Evolutionary conservation across 2,329 filamentous ascomycete genomes (phyloP).

Genomic region (Corniculantispora saksenae): DNA sequence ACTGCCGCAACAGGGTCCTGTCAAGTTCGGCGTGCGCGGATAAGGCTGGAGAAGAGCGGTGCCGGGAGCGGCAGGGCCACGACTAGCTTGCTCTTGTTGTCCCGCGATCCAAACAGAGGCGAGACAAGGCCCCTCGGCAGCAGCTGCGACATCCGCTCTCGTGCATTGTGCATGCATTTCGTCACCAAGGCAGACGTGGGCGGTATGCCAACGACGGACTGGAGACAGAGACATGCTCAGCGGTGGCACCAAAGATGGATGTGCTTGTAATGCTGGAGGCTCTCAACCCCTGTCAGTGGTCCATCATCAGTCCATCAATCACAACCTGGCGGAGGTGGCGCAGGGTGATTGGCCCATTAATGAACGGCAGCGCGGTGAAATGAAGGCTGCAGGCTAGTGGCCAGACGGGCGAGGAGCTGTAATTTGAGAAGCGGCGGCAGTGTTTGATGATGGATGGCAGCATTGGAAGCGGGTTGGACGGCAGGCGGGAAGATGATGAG

Average conservation of each 20-base stretch:
- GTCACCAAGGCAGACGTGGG: background rate
- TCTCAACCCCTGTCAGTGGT: constrained; percentile 2
- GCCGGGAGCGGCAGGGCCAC: background rate
- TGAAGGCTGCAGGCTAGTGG: background rate
- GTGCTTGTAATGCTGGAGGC: background rate
- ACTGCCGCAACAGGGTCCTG: background rate
- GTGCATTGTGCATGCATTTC: background rate
- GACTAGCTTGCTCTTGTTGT: background rate
- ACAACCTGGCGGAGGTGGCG: background rate
- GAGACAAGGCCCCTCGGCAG: background rate
- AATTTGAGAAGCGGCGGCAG: constrained; percentile 8
- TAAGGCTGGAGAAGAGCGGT: background rate
- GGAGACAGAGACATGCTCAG: background rate
- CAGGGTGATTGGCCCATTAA: background rate
- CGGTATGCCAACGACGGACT: background rate
- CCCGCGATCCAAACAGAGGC: background rate
- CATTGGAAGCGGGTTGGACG: background rate
- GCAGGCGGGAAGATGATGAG: background rate
- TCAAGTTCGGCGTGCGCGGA: background rate
- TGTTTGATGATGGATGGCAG: background rate
- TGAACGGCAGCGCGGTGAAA: background rate
- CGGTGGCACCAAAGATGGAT: background rate
- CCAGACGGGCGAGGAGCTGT: background rate
- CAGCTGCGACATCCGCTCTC: constrained; percentile 1
- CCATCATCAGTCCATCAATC: background rate